Percentiles rank a stretch among this genome's conserved stretches.
phyloP scores from a whole-genome alignment of 2,329 filamentous ascomycete species.

The Cadophora malorum region DNA sequence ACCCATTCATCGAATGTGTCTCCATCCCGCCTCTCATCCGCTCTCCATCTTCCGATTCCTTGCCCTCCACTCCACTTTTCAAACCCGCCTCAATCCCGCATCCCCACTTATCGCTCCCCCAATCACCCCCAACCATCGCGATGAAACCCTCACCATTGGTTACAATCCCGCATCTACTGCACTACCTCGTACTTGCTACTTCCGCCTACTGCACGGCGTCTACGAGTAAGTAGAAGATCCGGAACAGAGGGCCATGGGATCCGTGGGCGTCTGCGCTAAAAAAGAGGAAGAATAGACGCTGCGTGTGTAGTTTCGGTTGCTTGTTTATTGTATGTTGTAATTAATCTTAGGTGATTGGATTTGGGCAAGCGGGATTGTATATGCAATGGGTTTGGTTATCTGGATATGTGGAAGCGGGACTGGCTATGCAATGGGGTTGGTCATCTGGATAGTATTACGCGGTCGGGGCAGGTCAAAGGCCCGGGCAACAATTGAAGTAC shows the following conservation, averaged over 20 bases:
- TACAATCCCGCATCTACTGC: not conserved
- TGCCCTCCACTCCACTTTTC: not conserved
- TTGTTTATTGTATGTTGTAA: no score
- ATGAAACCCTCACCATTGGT: not conserved
- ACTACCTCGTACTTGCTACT: not conserved
- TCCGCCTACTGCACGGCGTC: not conserved
- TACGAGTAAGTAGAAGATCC: not conserved
- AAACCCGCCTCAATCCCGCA: constrained; percentile 2
- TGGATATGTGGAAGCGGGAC: no score
- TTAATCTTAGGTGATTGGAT: no score
- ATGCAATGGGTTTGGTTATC: no score
- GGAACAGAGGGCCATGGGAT: not conserved
- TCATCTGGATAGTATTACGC: no score
- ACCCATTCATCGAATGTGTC: no score
- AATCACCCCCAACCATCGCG: not conserved
- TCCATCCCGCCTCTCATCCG: not conserved
- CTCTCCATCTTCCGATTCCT: not conserved
- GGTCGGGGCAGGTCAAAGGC: no score
- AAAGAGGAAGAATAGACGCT: not conserved
- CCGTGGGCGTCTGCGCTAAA: not conserved
- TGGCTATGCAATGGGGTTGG: no score
- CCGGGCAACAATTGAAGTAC: no score
- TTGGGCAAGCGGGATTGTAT: no score
- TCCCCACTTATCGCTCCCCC: not conserved
- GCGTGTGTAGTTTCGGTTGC: not conserved